Evolutionary conservation across 208 protist genomes (phyloP), one percentile per base, ranked within the genome.

Genomic region (Wallacemonas sp.): DNA sequence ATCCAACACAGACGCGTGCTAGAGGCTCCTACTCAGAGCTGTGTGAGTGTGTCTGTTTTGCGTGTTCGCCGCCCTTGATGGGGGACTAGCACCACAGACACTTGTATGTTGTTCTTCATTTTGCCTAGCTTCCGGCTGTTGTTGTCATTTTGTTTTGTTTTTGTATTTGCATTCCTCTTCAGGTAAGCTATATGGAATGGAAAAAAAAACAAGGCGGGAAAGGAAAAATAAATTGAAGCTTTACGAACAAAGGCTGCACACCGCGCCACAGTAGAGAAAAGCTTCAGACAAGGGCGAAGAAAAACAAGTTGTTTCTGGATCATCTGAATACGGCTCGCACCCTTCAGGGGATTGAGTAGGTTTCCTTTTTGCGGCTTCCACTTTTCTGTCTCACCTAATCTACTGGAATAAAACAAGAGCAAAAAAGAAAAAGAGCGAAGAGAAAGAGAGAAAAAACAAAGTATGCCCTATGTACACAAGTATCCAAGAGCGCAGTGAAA

Each of bases 381-480:
- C 10, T 42, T 16, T 41, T 41, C 42, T n/a, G n/a, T n/a, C n/a
- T n/a, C n/a, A n/a, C n/a, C n/a, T n/a, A n/a, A n/a, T n/a, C n/a
- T n/a, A n/a, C n/a, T n/a, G n/a, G n/a, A n/a, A n/a, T n/a, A n/a
- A 63, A 5, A 8, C 16, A 63, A 44, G 0, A 22, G 57, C 0
- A 25, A 63, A 12, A 44, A 23, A 44, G 11, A 44, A 14, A 44
- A 26, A 63, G 20, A 25, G n/a, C 38, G 22, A 42, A 45, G 22
- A 45, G 57, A 39, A 63, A 8, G 23, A 25, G 52, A 63, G 57
- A 63, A 41, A 7, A 42, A 46, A 63, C n/a, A 45, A 42, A 39
- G 23, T 25, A 45, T 44, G 38, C 29, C 28, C 28, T 63, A 25
- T 25, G n/a, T 11, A 42, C 14, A 31, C n/a, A 31, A 59, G 38